Evolutionary conservation across 2,329 filamentous ascomycete genomes (phyloP), one percentile per base, ranked within the genome.

Genomic region (Corinectria fuckeliana): DNA sequence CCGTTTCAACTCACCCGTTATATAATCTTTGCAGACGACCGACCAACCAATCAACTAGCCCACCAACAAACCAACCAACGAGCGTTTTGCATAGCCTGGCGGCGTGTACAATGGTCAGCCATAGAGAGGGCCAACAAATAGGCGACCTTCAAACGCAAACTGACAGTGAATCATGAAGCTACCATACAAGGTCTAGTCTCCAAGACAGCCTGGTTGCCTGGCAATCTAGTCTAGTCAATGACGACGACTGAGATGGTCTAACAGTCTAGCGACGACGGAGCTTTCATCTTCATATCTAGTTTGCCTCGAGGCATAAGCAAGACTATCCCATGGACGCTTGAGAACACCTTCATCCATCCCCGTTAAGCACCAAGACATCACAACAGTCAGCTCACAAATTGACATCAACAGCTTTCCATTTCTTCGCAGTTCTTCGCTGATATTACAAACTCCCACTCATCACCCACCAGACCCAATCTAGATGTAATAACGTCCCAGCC

Each of bases 361-460:
- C 30, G 7, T 14, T 32, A 5, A 32, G 4, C 30, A 11, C n/a
- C 16, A 20, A 18, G 25, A 50, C 34, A 23, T 50, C 39, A 53
- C 56, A 23, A 30, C 18, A 9, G n/a, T 41, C 18, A 48, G 53
- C 16, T 36, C 36, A 54, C 30, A 41, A 49, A 53, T 62, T 34
- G 61, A 56, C 56, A 42, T 60, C 28, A 58, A 61, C 54, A 58
- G 49, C 56, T 66, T 66, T 59, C 63, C 61, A 68, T 67, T 69
- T 69, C n/a, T 66, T 44, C 42, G 55, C 50, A 56, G 55, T 49
- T 62, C 49, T 54, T 54, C 58, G 61, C 64, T 69, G 58, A 38
- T 50, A 68, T 68, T 58, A 69, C 42, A 53, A 49, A 58, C 42
- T 61, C 53, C 56, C 58, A 62, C 60, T 51, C 61, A 30, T 28